Evolutionary conservation across 106 monocot genomes (phyloP).

Genomic region (Apostasia shenzhenica): DNA sequence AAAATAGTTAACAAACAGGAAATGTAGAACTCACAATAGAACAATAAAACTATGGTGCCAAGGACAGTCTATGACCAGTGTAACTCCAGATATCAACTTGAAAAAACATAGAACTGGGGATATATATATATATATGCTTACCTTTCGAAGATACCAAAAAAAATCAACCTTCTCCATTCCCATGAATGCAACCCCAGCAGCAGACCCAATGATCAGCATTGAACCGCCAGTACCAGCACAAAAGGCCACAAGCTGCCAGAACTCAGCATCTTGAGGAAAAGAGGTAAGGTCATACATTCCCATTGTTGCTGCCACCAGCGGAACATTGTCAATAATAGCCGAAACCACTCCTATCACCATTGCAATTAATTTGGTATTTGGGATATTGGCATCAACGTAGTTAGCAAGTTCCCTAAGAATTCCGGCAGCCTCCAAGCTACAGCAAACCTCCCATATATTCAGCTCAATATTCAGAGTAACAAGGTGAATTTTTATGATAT

Average conservation of each 20-base stretch:
- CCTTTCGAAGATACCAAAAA: constrained; percentile 97
- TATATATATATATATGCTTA: constrained; percentile 10
- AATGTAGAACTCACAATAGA: too few relatives aligned
- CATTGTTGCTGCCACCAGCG: constrained; percentile 97
- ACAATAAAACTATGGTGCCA: too few relatives aligned
- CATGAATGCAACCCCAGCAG: constrained; percentile 98
- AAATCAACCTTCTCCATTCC: constrained; percentile 98
- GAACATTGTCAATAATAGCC: constrained; percentile 94
- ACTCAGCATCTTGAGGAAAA: constrained; percentile 85
- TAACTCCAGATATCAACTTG: too few relatives aligned
- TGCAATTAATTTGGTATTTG: constrained; percentile 76
- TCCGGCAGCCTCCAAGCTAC: constrained; percentile 94
- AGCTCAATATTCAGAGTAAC: neutral
- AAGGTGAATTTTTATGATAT: too few relatives aligned
- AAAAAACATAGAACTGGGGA: too few relatives aligned
- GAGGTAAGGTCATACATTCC: constrained; percentile 97
- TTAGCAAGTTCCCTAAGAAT: constrained; percentile 88
- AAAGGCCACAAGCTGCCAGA: constrained; percentile 96
- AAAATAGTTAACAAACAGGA: too few relatives aligned
- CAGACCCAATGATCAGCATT: constrained; percentile 97
- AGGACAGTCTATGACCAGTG: too few relatives aligned
- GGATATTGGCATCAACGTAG: constrained; percentile 86
- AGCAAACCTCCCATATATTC: neutral
- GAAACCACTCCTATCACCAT: constrained; percentile 80
- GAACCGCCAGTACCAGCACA: constrained; percentile 99